phyloP scores from a whole-genome alignment of 441 rosid genomes.

The Euphorbia corollata region DNA sequence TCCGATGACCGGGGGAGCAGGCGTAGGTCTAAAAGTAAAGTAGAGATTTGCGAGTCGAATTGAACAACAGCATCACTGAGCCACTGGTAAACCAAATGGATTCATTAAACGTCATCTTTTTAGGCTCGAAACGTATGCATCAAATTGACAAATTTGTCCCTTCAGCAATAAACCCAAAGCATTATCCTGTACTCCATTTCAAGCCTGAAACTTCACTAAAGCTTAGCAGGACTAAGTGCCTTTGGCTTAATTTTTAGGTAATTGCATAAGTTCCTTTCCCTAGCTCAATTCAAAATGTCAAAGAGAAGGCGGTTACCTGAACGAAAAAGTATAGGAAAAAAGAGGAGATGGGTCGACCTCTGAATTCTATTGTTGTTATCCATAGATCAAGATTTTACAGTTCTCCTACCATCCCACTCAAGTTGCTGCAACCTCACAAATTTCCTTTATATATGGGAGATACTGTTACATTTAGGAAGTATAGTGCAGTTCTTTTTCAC shows the following conservation, averaged over 20 bases:
- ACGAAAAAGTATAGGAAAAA: neutral
- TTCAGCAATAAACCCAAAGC: no score
- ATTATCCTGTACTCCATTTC: no score
- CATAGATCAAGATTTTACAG: conserved; percentile 16
- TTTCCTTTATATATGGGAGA: conserved; percentile 16
- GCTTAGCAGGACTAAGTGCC: no score
- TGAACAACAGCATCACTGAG: neutral
- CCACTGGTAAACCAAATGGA: neutral
- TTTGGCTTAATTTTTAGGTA: no score
- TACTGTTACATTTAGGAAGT: conserved; percentile 10
- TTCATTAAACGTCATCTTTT: neutral
- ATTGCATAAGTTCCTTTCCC: no score
- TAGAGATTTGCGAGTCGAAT: neutral
- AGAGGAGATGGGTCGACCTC: conserved; percentile 30
- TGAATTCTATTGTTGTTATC: conserved; percentile 23
- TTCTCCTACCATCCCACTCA: conserved; percentile 14
- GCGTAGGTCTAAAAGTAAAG: neutral
- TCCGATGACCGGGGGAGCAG: conserved; percentile 24
- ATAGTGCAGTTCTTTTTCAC: conserved; percentile 19
- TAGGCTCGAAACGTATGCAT: no score
- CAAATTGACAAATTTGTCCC: no score
- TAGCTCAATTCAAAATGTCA: neutral
- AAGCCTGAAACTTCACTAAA: no score
- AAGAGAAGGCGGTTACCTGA: neutral
- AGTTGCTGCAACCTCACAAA: conserved; percentile 22